Base-by-base conservation (phyloP, 2,329 filamentous ascomycete genomes). In the Dactylonectria macrodidyma region DNA sequence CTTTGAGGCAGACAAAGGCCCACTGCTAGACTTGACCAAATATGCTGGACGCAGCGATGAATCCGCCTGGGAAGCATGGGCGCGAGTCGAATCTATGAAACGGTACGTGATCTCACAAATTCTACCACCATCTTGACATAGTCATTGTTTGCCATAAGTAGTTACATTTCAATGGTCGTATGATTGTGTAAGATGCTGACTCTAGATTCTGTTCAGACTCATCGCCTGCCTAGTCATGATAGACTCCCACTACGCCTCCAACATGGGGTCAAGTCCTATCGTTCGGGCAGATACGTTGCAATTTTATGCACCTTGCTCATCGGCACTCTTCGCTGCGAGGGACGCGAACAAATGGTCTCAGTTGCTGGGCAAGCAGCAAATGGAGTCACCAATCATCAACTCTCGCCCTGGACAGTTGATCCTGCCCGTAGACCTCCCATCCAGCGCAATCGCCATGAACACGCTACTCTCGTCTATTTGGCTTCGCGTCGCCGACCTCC, bases 1-100 rank as follows among this genome's bases (percentile, higher is more conserved):
- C 8, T 47, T 47, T 24, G 46, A 14, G 19, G 46, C 19, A 24
- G 7, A 41, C 16, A 9, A 56, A n/a, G 14, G 34, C 5, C 5
- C 10, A 16, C 33, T 3, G 7, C 33, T 41, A 30, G 26, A 30
- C 26, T 38, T 30, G 12, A 41, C 12, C 52, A 41, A 14, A 14
- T 6, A 2, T 44, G 16, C 8, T 44, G 5, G 41, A 44, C n/a
- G 41, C 14, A 44, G 41, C 41, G 41, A n/a, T 8, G 41, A 44
- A n/a, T 14, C 16, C 8, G 22, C 38, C 1, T 69, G 67, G 67
- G 68, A 69, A 2, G 36, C 59, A 3, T 68, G 67, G 67, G 67
- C 67, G 9, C 26, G 67, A 16, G 38, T 46, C 1, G 56, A 60
- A 19, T 41, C 30, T 24, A 14, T 41, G 11, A 59, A 59, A 51